Evolutionary conservation across 2,329 filamentous ascomycete genomes (phyloP).

Genomic region (Lasiodiplodia hormozganensis): DNA sequence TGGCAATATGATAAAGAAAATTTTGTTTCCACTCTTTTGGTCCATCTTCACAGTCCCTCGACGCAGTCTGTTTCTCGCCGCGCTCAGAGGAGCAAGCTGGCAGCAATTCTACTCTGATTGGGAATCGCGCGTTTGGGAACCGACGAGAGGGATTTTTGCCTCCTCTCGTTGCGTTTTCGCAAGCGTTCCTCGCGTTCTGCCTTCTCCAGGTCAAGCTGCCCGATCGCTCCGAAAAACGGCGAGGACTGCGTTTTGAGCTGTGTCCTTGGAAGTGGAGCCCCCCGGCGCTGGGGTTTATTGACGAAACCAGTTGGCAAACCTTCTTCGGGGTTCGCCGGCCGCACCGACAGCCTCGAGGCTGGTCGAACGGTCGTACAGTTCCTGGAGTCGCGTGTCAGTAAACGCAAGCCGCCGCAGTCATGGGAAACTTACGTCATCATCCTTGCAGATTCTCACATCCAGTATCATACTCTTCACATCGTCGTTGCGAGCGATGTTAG

Average conservation of each 20-base stretch:
- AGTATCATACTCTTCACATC: constrained; percentile 76
- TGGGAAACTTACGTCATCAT: constrained; percentile 77
- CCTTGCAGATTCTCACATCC: constrained; percentile 79
- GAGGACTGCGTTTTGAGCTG: constrained; percentile 24
- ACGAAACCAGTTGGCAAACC: constrained; percentile 29
- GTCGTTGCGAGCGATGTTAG: constrained; percentile 72
- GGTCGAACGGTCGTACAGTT: constrained; percentile 65
- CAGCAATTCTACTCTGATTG: constrained; percentile 11
- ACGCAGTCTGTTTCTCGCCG: constrained; percentile 4
- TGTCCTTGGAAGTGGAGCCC: constrained; percentile 26
- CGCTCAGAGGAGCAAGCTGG: constrained; percentile 11
- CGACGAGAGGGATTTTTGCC: constrained; percentile 13
- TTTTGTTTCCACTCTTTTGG: constrained; percentile 27
- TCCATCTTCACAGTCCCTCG: constrained; percentile 10
- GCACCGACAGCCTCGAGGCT: constrained; percentile 52
- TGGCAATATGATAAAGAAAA: not conserved
- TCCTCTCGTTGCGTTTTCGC: constrained; percentile 19
- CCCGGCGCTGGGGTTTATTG: constrained; percentile 27
- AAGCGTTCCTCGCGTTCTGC: constrained; percentile 15
- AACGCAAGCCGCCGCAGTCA: constrained; percentile 1
- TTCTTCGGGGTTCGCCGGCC: constrained; percentile 25
- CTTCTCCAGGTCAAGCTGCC: constrained; percentile 19
- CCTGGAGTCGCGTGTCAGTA: constrained; percentile 48
- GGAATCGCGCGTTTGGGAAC: constrained; percentile 13
- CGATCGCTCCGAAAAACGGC: constrained; percentile 25